Conservation (phyloP, 768 basidiomycete species). For the Mrakia frigida region DNA sequence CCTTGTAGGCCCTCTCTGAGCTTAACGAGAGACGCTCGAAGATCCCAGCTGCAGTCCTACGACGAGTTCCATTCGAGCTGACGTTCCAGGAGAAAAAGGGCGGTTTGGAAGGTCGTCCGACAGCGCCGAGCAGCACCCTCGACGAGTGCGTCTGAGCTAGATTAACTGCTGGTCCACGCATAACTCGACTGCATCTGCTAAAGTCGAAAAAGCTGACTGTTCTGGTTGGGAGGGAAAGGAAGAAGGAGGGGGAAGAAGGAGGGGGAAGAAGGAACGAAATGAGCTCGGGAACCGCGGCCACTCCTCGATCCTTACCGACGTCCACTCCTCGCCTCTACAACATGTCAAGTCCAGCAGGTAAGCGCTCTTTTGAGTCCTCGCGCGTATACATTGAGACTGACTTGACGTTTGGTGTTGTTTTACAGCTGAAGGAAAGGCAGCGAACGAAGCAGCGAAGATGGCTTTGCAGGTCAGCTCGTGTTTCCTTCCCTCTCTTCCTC, state of each 20-base stretch:
- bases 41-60: too few species aligned
- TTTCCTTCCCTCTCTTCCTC: neutral
- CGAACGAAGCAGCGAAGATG: constrained; percentile 15
- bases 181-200: too few species aligned
- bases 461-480: neutral
- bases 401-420: neutral
- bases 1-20: too few species aligned
- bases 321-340: neutral
- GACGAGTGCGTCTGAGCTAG: too few species aligned
- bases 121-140: too few species aligned
- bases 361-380: neutral
- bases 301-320: neutral
- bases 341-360: constrained; percentile 16
- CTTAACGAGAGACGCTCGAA: too few species aligned
- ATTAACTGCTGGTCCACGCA: too few species aligned
- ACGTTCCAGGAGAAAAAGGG: too few species aligned
- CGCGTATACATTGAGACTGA: neutral
- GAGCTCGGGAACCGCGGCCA: neutral
- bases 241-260: neutral
- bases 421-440: neutral
- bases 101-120: too few species aligned
- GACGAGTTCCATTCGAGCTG: too few species aligned
- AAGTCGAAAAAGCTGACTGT: too few species aligned
- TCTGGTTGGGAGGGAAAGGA: too few species aligned
- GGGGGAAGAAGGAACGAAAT: neutral